Percentiles rank a stretch among this genome's conserved stretches.
Conservation (phyloP, 192 early-diverging fungal genomes). For the Coemansia sp. region DNA sequence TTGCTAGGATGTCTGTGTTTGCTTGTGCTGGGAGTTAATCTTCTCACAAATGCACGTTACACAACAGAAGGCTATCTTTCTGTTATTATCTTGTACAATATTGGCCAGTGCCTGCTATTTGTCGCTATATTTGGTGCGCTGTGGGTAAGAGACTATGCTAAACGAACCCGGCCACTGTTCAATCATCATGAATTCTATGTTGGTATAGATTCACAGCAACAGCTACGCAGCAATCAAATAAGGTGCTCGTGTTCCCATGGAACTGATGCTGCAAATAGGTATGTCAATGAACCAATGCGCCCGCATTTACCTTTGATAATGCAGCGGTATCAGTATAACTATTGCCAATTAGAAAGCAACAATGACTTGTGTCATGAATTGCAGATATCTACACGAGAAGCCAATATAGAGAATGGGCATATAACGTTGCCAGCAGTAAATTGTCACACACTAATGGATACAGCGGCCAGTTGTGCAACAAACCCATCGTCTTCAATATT, state of each 20-base stretch:
- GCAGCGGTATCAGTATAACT: background rate
- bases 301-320: background rate
- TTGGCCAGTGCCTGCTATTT: slow-evolving; percentile 34
- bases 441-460: too few species aligned
- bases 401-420: too few species aligned
- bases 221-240: background rate
- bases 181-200: slow-evolving; percentile 30
- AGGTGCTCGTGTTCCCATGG: background rate
- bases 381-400: too few species aligned
- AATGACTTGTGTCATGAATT: too few species aligned
- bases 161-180: slow-evolving; percentile 27
- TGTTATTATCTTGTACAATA: slow-evolving; percentile 19
- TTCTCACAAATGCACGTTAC: slow-evolving; percentile 17
- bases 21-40: slow-evolving; percentile 2
- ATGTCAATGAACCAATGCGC: background rate
- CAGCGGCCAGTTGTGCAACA: too few species aligned
- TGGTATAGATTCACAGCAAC: slow-evolving; percentile 1
- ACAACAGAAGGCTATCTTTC: slow-evolving; percentile 12
- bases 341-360: too few species aligned
- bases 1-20: slow-evolving; percentile 31
- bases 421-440: too few species aligned
- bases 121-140: slow-evolving; percentile 27
- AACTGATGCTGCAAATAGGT: background rate
- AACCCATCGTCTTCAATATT: background rate
- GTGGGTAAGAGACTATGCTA: slow-evolving; percentile 38